Evolutionary conservation across 2,329 filamentous ascomycete genomes (phyloP), one percentile per base, ranked within the genome.

Genomic region (Hortaea werneckii): DNA sequence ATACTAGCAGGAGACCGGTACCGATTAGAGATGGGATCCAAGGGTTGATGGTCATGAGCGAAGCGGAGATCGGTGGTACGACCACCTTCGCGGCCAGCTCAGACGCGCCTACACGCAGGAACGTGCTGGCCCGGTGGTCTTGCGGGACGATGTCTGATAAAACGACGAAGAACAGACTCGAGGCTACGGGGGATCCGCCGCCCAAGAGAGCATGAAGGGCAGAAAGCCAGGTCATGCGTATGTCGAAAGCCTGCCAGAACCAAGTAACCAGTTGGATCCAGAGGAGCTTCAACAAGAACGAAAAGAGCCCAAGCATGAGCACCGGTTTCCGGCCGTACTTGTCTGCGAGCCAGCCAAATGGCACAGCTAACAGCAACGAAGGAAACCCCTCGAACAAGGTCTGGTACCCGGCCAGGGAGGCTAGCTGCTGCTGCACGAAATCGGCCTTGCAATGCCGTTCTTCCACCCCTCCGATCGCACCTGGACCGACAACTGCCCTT

Each of bases 371-470:
- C 1, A 61, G 34, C 8, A 67, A 45, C 27, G 48, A 44, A 7
- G 75, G 69, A 4, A 77, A 56, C 46, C 69, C 68, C 30, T 75
- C 68, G 29, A 75, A 62, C 1, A 71, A 68, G 13, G 60, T 51
- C 38, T 62, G 54, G 66, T 72, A 74, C 1, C 74, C 75, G 37
- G 67, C 65, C 12, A 79, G 60, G 65, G 72, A 70, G 9, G 76
- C 74, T 38, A 80, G 62, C 13, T 68, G 66, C 27, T 69, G 65
- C 52, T 79, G 76, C 1, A 80, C 73, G 2, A 63, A 58, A 0
- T 64, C 56, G 3, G 59, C 57, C 54, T 79, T 79, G 62, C 77
- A 79, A 5, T 56, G 56, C 12, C 63, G 56, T 46, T 76, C 73
- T 1, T 61, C 60, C 43, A 55, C 60, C 6, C 60, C 60, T 6